Conservation (phyloP, 495 filamentous ascomycete species). For the Lasiosphaeria hispida region DNA sequence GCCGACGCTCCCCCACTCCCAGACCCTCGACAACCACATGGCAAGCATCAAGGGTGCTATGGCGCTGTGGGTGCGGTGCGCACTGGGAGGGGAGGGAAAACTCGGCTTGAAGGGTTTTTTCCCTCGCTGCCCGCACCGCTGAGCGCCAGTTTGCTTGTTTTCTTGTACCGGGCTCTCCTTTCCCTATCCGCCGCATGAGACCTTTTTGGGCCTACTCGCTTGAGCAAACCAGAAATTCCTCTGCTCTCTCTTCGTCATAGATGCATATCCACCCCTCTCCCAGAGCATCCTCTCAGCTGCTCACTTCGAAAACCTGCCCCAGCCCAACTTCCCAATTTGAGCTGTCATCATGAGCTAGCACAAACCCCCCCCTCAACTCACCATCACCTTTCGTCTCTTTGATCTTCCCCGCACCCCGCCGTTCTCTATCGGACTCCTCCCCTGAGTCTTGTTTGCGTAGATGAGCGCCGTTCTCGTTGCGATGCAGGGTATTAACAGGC, state of each 20-base stretch:
- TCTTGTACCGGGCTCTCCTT: conserved; percentile 6
- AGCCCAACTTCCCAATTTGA: conserved; percentile 21
- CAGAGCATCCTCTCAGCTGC: conserved; percentile 19
- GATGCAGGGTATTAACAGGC: conserved; percentile 45
- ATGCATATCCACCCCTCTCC: conserved; percentile 36
- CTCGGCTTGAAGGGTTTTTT: conserved; percentile 30
- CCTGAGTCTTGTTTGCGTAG: conserved; percentile 9
- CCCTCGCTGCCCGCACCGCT: conserved; percentile 13
- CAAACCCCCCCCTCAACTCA: conserved; percentile 20
- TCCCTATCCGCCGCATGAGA: conserved; percentile 20
- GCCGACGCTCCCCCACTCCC: conserved; percentile 27
- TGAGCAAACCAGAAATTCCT: conserved; percentile 22
- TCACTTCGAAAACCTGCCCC: conserved; percentile 23
- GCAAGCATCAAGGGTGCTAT: conserved; percentile 42
- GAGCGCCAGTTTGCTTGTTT: conserved; percentile 13
- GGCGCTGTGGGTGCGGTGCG: conserved; percentile 1
- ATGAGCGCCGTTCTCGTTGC: conserved; percentile 20
- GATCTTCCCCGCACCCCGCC: conserved; percentile 26
- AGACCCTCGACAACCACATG: conserved; percentile 45
- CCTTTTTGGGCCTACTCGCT: conserved; percentile 24
- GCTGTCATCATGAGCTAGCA: conserved; percentile 37
- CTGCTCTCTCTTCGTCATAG: conserved; percentile 30
- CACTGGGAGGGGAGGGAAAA: conserved; percentile 20
- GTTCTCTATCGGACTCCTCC: conserved; percentile 15
- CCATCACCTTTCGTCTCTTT: conserved; percentile 22